Evolutionary conservation across 2,329 filamentous ascomycete genomes (phyloP), one percentile per base, ranked within the genome.

Genomic region (Penicillium paneum): DNA sequence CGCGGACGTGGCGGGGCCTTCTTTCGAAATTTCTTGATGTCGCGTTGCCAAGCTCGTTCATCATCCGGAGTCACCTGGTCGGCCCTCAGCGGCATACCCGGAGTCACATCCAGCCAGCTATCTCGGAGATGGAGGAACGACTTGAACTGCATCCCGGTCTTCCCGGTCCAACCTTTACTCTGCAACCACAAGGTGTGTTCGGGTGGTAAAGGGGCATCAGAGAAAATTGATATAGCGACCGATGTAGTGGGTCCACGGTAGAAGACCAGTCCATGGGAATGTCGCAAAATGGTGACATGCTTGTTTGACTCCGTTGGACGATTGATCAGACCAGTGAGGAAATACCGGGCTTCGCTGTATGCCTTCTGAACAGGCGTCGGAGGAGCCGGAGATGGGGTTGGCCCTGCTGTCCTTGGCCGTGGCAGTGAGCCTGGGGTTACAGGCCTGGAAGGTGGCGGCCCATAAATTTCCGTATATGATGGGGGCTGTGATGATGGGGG

Each of bases 81-180:
- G 0, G 76, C 63, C 0, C 68, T 64, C 0, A 81, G 77, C 21
- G 76, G 75, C 2, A 77, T 70, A 0, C 74, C 74, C 0, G 87
- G 87, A 0, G 87, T 90, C 2, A 89, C 86, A 54, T 90, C 80
- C 12, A 89, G 74, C 87, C 87, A 90, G 62, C 74, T 78, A 8
- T 78, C 76, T 12, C 79, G 82, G 0, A 80, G 78, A 8, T 85
- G 81, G 34, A 89, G 72, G 1, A 89, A 68, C 0, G 85, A 81
- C 66, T 87, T 87, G 28, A 85, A 73, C 7, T 79, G 79, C 82
- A 90, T 87, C 17, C 87, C 87, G 45, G 85, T 79, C 64, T 86
- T 85, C 5, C 87, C 87, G 0, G 83, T 84, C 73, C 78, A 88
- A 2, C 87, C 87, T 59, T 85, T 86, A 55, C 80, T 80, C 72